Conservation (phyloP, 2,329 filamentous ascomycete species). For the Seiridium unicorne region DNA sequence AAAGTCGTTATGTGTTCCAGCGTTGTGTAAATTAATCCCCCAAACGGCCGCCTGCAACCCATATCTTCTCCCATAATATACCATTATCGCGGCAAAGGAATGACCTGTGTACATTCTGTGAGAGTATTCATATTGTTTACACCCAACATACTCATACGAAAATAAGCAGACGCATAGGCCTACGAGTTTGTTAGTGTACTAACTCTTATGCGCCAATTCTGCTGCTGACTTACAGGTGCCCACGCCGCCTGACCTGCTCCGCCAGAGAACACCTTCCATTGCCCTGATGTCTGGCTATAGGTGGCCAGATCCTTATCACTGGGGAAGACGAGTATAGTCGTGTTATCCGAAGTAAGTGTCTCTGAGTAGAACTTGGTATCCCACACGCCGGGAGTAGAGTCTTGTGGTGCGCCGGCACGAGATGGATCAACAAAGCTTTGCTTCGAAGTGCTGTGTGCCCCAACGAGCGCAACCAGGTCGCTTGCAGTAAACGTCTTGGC, state of each 20-base stretch:
- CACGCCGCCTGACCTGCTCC: conserved; percentile 16
- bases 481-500: conserved; percentile 48
- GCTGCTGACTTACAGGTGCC: conserved; percentile 20
- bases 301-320: conserved; percentile 26
- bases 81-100: conserved; percentile 24
- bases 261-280: conserved; percentile 23
- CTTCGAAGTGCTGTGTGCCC: conserved; percentile 49
- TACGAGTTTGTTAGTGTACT: conserved; percentile 1
- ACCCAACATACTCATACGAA: conserved; percentile 40
- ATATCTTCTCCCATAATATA: neutral
- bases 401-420: conserved; percentile 38
- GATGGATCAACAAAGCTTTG: conserved; percentile 43
- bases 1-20: too few species aligned
- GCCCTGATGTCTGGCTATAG: conserved; percentile 15
- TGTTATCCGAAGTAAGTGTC: conserved; percentile 28
- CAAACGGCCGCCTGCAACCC: neutral
- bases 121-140: conserved; percentile 43
- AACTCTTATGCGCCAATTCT: neutral
- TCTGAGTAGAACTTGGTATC: conserved; percentile 49
- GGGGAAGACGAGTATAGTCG: conserved; percentile 29
- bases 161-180: conserved; percentile 39
- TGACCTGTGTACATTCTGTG: conserved; percentile 39
- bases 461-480: conserved; percentile 53
- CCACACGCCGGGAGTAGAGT: conserved; percentile 48
- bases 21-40: neutral